Evolutionary conservation across 139 green algal genomes (phyloP), one percentile per base, ranked within the genome.

Genomic region (Chlorella sorokiniana): DNA sequence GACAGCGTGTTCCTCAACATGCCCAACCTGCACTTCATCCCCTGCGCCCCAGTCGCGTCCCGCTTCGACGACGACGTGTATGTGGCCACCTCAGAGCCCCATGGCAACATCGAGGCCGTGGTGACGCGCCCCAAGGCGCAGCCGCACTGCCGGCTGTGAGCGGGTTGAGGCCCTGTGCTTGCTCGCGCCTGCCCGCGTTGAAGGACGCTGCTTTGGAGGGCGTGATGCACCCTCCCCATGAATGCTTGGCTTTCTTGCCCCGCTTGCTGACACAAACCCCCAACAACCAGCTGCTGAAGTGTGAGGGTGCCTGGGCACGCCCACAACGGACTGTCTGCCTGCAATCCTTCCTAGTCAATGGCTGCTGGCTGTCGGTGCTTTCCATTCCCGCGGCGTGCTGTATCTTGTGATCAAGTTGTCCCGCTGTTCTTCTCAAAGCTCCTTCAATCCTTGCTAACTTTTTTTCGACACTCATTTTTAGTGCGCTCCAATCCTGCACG

Each of bases 11-110:
- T 92, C 78, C 85, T 99, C 25, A 98, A 96, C 84, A 90, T 98
- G 88, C 96, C 96, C 78, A 99, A 99, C 89, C 82, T 99, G 22
- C 96, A 99, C 87, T 99, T 99, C 86, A 45, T 99, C 10, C 96
- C 96, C 11, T 91, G 89, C 81, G 85, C 78, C 18, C 81, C 81
- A 8, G 88, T 94, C 62, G 87, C 86, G 70, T 76, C 78, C 75
- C 80, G 90, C 51, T 99, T 98, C 84, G 89, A 97, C 18, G 85
- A 99, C 81, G 96, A 99, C 76, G 92, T 99, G 42, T 99, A 98
- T 76, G 68, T 98, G 6, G 91, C 96, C 10, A 99, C 96, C 16
- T 90, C 79, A 37, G 95, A 98, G 89, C 95, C 95, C 11, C 95
- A 98, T 81, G 95, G 95, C 40, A 93, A 91, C 78, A 98, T 98